Conservation (phyloP, 768 basidiomycete genomes). For the Exidia glandulosa region DNA sequence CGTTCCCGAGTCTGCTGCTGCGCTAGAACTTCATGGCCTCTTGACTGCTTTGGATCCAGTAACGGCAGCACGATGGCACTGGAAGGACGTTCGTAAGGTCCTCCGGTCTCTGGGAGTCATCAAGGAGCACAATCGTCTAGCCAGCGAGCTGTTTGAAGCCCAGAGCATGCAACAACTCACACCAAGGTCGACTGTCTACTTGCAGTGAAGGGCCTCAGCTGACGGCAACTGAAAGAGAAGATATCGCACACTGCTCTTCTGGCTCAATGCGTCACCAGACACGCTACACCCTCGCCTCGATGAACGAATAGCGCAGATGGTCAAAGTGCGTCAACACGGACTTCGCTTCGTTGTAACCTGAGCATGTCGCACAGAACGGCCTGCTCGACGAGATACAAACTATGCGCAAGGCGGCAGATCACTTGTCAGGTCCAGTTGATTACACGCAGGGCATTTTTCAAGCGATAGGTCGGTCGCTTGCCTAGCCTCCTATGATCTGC, state of each 20-base stretch:
- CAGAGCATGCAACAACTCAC: slow-evolving; percentile 33
- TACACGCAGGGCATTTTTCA: slow-evolving; percentile 87
- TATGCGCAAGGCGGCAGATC: slow-evolving; percentile 24
- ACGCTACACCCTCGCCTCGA: slow-evolving; percentile 60
- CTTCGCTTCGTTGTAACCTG: slow-evolving; percentile 1
- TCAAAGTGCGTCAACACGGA: slow-evolving; percentile 43
- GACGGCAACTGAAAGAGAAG: slow-evolving; percentile 26
- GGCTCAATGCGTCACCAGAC: slow-evolving; percentile 71
- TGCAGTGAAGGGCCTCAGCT: background rate
- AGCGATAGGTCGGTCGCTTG: slow-evolving; percentile 57
- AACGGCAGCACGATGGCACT: slow-evolving; percentile 85
- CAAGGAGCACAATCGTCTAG: slow-evolving; percentile 49
- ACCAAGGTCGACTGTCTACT: slow-evolving; percentile 9
- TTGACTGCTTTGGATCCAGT: slow-evolving; percentile 57
- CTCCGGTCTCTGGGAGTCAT: slow-evolving; percentile 68
- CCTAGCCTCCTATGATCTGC: background rate
- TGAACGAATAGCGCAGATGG: slow-evolving; percentile 78
- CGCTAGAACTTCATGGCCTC: slow-evolving; percentile 55
- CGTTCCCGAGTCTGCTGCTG: slow-evolving; percentile 45
- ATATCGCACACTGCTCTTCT: slow-evolving; percentile 79
- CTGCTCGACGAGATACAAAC: slow-evolving; percentile 67
- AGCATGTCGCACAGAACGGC: slow-evolving; percentile 44
- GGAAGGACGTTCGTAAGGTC: slow-evolving; percentile 89
- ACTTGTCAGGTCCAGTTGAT: slow-evolving; percentile 24
- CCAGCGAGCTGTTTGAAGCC: slow-evolving; percentile 58